Conservation (phyloP, 306 rosid species). For the Cicer chorassanicum region DNA sequence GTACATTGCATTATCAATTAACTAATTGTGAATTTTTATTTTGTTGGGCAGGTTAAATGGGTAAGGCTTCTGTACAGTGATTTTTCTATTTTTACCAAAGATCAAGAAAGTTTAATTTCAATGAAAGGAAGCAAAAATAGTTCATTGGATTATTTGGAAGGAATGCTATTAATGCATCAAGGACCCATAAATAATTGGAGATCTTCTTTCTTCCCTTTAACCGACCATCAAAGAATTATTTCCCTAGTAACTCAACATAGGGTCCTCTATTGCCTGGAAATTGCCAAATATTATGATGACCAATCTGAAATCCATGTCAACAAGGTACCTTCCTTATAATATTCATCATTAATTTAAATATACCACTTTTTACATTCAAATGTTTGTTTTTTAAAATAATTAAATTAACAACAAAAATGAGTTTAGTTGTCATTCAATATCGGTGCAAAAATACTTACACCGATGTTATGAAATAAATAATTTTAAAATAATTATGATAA, state of each 20-base stretch:
- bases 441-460: no score
- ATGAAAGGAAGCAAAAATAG: slow-evolving; percentile 55
- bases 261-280: slow-evolving; percentile 80
- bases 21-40: slow-evolving; percentile 15
- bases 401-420: no score
- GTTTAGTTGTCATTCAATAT: no score
- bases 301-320: slow-evolving; percentile 48
- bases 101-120: slow-evolving; percentile 55
- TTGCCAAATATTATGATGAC: slow-evolving; percentile 77
- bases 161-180: slow-evolving; percentile 71
- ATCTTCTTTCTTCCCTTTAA: slow-evolving; percentile 85
- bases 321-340: slow-evolving; percentile 54
- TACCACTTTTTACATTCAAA: no score
- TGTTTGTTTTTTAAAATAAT: no score
- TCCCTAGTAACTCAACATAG: slow-evolving; percentile 61
- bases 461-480: no score
- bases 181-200: slow-evolving; percentile 92
- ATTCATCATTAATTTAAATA: not conserved
- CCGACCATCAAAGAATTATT: slow-evolving; percentile 68
- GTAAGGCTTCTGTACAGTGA: slow-evolving; percentile 68
- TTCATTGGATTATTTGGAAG: slow-evolving; percentile 78
- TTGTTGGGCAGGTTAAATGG: slow-evolving; percentile 76
- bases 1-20: not conserved
- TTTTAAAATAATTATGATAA: no score
- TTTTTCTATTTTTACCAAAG: slow-evolving; percentile 57